Base-by-base conservation (phyloP, 2,329 filamentous ascomycete species). In the Tolypocladium sp. region DNA sequence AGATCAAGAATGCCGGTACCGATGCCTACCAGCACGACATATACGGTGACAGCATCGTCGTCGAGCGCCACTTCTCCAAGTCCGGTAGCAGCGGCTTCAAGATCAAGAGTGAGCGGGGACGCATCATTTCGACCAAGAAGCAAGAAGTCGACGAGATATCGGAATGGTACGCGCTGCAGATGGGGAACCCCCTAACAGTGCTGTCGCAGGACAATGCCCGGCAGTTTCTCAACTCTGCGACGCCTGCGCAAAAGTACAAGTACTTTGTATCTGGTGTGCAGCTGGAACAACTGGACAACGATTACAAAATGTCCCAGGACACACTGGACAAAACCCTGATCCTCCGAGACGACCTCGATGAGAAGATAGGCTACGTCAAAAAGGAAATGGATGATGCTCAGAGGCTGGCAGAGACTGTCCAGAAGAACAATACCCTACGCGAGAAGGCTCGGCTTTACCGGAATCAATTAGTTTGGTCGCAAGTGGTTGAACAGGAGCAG, bases 191-290 rank as follows among this genome's bases (percentile, higher is more conserved):
- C 0, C 87, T 99, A 77, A 97, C 95, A 61, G 90, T 97, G 8
- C 80, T 99, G 22, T 96, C 92, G 0, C 94, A 99, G 72, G 94
- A 99, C 70, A 92, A 92, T 73, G 94, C 94, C 13, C 86, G 94
- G 13, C 90, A 96, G 60, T 99, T 99, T 67, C 81, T 99, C 51
- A 96, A 93, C 68, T 84, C 87, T 41, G 93, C 94, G 15, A 89
- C 86, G 2, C 84, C 92, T 0, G 77, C 83, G 4, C 87, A 93
- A 61, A 99, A 99, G 71, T 99, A 97, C 79, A 94, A 91, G 65
- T 97, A 97, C 68, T 99, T 99, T 69, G 83, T 96, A 61, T 91
- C 92, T 66, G 94, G 94, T 33, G 95, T 96, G 0, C 92, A 97
- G 67, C 82, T 99, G 1, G 91, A 97, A 70, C 88, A 93, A 66